These are phyloP conservation scores for Carex cristatella DNA, from an alignment of 176 grass and related monocot species.

Conservation along the genomic window DNA sequence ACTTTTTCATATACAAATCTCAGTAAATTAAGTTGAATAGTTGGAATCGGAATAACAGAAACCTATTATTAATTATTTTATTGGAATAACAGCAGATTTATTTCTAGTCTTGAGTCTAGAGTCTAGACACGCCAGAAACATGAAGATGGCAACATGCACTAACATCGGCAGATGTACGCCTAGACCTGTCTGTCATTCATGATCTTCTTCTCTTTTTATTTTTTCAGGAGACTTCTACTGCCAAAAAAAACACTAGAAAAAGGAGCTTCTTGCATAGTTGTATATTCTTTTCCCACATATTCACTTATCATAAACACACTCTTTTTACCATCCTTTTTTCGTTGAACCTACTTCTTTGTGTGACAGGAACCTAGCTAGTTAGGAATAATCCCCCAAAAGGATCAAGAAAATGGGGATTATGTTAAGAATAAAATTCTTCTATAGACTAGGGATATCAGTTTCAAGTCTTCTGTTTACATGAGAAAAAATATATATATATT, in stretches of 20 bases:
- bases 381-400: neutral
- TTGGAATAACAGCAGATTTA: no score
- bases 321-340: slow-evolving; percentile 18
- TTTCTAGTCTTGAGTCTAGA: neutral
- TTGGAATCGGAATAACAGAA: no score
- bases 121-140: neutral
- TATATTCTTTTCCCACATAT: neutral
- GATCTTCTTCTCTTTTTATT: neutral
- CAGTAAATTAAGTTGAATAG: no score
- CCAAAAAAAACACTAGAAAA: slow-evolving; percentile 10
- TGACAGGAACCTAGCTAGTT: neutral
- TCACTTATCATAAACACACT: neutral
- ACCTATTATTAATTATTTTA: no score
- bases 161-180: slow-evolving; percentile 19
- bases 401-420: neutral
- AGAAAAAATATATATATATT: no score
- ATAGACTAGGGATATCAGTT: no score
- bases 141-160: slow-evolving; percentile 25
- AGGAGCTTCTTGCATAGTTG: slow-evolving; percentile 4
- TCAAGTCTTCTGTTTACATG: no score
- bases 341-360: slow-evolving; percentile 15
- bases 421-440: no score
- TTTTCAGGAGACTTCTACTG: slow-evolving; percentile 17
- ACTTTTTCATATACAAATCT: no score
- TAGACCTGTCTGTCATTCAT: neutral